Conservation (phyloP, 176 grass and related monocot species). For the Pontederia paniculata region DNA sequence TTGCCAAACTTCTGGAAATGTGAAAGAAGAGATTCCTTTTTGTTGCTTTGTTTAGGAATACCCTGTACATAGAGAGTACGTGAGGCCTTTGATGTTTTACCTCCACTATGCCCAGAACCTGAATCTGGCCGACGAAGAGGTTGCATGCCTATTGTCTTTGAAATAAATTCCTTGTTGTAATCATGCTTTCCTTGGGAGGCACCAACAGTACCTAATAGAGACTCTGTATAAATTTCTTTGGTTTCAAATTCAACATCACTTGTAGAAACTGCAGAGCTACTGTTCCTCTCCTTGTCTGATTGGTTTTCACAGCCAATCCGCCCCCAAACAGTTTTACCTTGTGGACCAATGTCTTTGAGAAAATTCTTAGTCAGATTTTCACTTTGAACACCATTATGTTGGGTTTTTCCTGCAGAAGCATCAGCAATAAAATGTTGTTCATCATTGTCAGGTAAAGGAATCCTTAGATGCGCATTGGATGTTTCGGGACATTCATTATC, state of each 20-base stretch:
- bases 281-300: conserved; percentile 23
- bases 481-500: conserved; percentile 50
- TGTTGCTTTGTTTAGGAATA: conserved; percentile 77
- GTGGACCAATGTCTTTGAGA: conserved; percentile 26
- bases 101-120: conserved; percentile 34
- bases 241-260: conserved; percentile 26
- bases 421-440: conserved; percentile 42
- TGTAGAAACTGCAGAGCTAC: conserved; percentile 21
- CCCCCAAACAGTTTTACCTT: conserved; percentile 60
- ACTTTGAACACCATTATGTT: conserved; percentile 21
- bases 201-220: conserved; percentile 8
- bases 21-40: conserved; percentile 48
- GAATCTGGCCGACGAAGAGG: conserved; percentile 25
- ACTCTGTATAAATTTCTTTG: conserved; percentile 29
- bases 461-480: conserved; percentile 32
- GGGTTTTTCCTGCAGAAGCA: conserved; percentile 19
- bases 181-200: conserved; percentile 28
- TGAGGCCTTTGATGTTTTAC: conserved; percentile 56
- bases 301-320: conserved; percentile 47
- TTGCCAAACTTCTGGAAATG: conserved; percentile 90
- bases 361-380: conserved; percentile 28
- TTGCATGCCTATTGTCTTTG: conserved; percentile 28
- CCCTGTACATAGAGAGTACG: conserved; percentile 88
- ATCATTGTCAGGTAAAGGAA: conserved; percentile 28
- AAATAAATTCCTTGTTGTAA: conserved; percentile 3